Evolutionary conservation across 768 basidiomycete genomes (phyloP).

Genomic region (Phallus indusiatus): DNA sequence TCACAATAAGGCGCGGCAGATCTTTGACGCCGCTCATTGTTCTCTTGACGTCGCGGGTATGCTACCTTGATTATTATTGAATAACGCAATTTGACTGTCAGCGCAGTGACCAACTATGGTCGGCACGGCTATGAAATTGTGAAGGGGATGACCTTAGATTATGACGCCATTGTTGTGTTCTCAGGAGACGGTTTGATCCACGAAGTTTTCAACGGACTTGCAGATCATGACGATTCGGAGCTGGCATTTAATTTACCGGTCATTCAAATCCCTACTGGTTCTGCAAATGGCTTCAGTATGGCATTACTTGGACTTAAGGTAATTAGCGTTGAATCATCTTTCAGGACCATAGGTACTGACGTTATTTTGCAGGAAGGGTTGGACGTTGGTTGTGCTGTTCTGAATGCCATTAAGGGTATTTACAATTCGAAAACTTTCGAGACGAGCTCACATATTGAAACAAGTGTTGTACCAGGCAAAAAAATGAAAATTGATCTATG

Average conservation of each 20-base stretch:
- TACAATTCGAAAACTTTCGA: neutral
- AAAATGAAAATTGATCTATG: slow-evolving; percentile 72
- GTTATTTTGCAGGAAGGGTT: slow-evolving; percentile 43
- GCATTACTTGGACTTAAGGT: slow-evolving; percentile 67
- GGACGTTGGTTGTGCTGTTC: slow-evolving; percentile 59
- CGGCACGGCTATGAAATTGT: slow-evolving; percentile 63
- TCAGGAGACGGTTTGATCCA: slow-evolving; percentile 83
- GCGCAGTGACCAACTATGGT: slow-evolving; percentile 49
- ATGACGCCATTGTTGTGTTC: slow-evolving; percentile 63
- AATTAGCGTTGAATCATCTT: slow-evolving; percentile 11
- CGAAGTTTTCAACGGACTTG: slow-evolving; percentile 78
- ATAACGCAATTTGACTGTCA: neutral
- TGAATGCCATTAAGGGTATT: slow-evolving; percentile 75
- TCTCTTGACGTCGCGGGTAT: slow-evolving; percentile 50
- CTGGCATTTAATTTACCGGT: slow-evolving; percentile 61
- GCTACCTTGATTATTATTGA: slow-evolving; percentile 17
- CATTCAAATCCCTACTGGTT: slow-evolving; percentile 73
- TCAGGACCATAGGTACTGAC: neutral
- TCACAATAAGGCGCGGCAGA: slow-evolving; percentile 53
- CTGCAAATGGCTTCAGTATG: slow-evolving; percentile 67
- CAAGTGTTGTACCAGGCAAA: slow-evolving; percentile 33
- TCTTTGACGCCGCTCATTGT: slow-evolving; percentile 60
- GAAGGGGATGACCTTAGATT: slow-evolving; percentile 44
- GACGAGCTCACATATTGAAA: neutral
- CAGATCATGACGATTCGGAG: slow-evolving; percentile 47